Evolutionary conservation across 805 yeast genomes (phyloP), one percentile per base, ranked within the genome.

Genomic region (Metschnikowia cerradonensis): DNA sequence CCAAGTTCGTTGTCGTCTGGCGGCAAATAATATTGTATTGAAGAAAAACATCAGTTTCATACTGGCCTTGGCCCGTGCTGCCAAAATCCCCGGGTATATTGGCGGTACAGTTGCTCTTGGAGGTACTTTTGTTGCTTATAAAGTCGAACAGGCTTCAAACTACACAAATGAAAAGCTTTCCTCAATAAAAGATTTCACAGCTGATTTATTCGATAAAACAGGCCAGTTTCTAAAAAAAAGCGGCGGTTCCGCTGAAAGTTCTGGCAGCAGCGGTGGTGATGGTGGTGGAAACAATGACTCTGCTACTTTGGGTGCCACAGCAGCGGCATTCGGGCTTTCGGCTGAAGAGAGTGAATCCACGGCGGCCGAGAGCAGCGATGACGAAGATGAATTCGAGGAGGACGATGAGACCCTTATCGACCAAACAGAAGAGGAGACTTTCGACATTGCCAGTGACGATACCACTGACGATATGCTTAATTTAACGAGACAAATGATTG

Each of bases 71-170:
- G 78, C 79, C 0, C 79, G 78, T 49, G 75, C 78, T 1, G 73
- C 81, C 0, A 80, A 78, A 55, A 66, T 86, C 1, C 97, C 97
- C 0, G 92, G 90, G 0, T 85, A 85, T 54, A 71, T 90, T 0
- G 98, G 97, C 1, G 91, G 96, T 6, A 90, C 96, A 0, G 68
- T 90, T 34, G 97, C 96, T 2, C 98, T 97, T 10, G 96, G 96
- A 6, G 96, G 96, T 0, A 86, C 96, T 2, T 94, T 90, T 64
- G 84, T 92, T 45, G 90, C 91, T 17, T 91, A 91, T 67, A 92
- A 94, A 66, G 87, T 91, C 8, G 95, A 90, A 48, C 95, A 92
- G 67, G 96, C 96, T 1, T 77, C 88, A 0, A 74, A 66, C 36
- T 88, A 79, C 59, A 81, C 96, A 0, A 76, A 76, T 49, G 96